phyloP scores from a whole-genome alignment of 331 rosid species.

The Malus hybrid region DNA sequence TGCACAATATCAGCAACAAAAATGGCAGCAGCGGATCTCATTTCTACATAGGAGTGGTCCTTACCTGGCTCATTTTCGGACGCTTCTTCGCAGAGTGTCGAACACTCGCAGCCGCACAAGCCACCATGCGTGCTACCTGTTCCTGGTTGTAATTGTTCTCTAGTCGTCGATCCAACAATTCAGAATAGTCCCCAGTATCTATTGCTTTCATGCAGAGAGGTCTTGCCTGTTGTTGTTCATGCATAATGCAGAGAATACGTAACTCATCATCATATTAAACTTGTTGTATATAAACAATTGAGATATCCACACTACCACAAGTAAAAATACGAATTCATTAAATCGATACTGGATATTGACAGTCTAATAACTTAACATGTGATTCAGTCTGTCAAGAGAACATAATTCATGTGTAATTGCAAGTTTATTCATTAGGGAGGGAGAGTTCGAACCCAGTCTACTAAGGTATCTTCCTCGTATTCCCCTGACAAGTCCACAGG shows the following conservation, averaged over 20 bases:
- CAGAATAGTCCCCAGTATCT: slow-evolving; percentile 32
- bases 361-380: not conserved
- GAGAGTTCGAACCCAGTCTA: slow-evolving; percentile 52
- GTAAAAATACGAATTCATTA: not conserved
- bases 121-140: slow-evolving; percentile 59
- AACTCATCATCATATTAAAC: not conserved
- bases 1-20: not conserved
- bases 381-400: not conserved
- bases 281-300: not conserved
- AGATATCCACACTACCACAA: not conserved
- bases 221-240: slow-evolving; percentile 48
- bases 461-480: slow-evolving; percentile 48
- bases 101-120: slow-evolving; percentile 50
- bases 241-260: not conserved
- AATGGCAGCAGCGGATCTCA: too few relatives aligned
- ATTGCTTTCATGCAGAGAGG: slow-evolving; percentile 42
- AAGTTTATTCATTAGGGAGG: not conserved
- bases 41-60: too few relatives aligned
- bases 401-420: not conserved
- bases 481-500: slow-evolving; percentile 34
- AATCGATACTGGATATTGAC: not conserved
- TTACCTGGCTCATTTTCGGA: slow-evolving; percentile 73
- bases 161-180: slow-evolving; percentile 48
- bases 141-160: slow-evolving; percentile 29
- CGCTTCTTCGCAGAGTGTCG: slow-evolving; percentile 55